Evolutionary conservation across 768 basidiomycete species (phyloP), one percentile per base, ranked within the genome.

Genomic region (Rhodotorula sphaerocarpa): DNA sequence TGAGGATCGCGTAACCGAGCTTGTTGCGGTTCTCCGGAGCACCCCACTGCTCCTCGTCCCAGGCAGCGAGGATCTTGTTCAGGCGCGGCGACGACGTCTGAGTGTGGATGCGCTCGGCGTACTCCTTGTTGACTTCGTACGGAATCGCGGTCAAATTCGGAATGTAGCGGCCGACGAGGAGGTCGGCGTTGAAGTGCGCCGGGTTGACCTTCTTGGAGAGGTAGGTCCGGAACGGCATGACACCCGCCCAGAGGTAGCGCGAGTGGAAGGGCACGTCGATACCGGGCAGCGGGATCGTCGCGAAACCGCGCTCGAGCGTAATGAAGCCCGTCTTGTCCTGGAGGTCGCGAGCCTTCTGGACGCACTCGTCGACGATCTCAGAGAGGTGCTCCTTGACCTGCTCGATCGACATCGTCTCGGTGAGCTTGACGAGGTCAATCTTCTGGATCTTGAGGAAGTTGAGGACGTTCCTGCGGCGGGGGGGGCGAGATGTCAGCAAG

Each of bases 241-340:
- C 73, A 54, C 73, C 72, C 21, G 92, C 92, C 95, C 95, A 99
- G 43, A 99, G 82, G 77, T 97, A 99, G 63, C 92, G 87, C 6
- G 95, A 97, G 76, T 99, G 95, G 88, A 99, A 99, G 7, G 95
- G 95, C 2, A 99, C 95, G 71, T 97, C 95, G 71, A 99, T 96
- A 65, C 93, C 93, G 43, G 92, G 89, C 43, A 71, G 70, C 30
- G 71, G 72, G 46, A 71, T 72, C 28, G 70, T 73, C 56, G 93
- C 93, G 70, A 91, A 95, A 12, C 95, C 95, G 71, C 95, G 88
- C 71, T 99, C 93, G 55, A 99, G 84, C 71, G 86, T 86, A 78
- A 99, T 89, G 70, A 87, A 83, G 12, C 92, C 93, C 62, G 90
- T 86, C n/a, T 72, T 70, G 27, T 81, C 79, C 71, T 83, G 81